Base-by-base conservation (phyloP, 441 rosid species). In the Arabidopsis hybrid region DNA sequence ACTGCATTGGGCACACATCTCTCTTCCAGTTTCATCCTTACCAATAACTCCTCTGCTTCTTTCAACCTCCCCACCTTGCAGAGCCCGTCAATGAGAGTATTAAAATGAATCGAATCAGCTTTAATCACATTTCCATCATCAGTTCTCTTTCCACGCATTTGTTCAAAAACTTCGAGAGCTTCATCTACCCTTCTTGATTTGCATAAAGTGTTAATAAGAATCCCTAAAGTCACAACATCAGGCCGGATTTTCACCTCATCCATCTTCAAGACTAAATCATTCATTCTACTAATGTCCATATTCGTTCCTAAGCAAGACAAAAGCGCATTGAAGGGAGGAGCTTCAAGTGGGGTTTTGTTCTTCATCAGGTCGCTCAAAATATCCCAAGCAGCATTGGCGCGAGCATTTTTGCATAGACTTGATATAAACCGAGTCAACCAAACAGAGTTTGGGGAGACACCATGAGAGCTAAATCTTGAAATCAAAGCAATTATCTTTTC, bases 21-120 rank as follows among this genome's bases (percentile, higher is more conserved):
- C 49, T 66, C 74, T 61, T 78, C 85, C 61, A 42, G 71, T 75
- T 75, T 92, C 97, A 91, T 88, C 74, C 32, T 74, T 39, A 73
- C 78, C 79, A 89, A 75, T 65, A 89, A 73, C 59, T 17, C 78
- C 65, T 87, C 77, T 14, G 88, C 93, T 78, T 94, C 92, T 70
- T 86, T 87, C 72, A 82, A 86, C 83, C 91, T 90, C 69, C 97
- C 97, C 5, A 86, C 88, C 69, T 87, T 89, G 70, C 93, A 88
- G 6, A 90, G 79, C 46, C 97, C 97, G 75, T 90, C 81, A 16
- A 94, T 89, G 59, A 92, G 72, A 8, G 90, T 89, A 70, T 87
- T 91, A 65, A 78, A 92, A 65, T 81, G 89, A 60, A 88, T 73
- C 49, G 65, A 60, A 82, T 94, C 97, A 6, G 96, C 91, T 74